A percentile compares a stretch with the other conserved stretches of the same genome.
These are phyloP conservation scores for Stemphylium beticola DNA, from an alignment of 2,329 filamentous ascomycete species.

Conservation along the genomic window DNA sequence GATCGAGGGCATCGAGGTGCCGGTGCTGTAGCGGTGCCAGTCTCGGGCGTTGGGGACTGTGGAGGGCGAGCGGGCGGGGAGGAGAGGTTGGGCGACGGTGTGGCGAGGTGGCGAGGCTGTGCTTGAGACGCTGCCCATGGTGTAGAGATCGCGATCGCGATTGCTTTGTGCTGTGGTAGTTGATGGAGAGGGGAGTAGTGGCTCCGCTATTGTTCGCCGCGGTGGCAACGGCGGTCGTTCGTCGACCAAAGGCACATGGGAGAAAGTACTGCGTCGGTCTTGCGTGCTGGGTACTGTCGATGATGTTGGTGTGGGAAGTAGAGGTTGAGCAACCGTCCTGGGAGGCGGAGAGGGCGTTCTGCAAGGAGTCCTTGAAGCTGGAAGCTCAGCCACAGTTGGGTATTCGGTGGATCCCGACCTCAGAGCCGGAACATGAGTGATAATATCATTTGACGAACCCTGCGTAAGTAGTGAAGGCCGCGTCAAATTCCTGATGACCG, in stretches of 20 bases:
- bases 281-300: conserved; percentile 33
- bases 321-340: conserved; percentile 36
- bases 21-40: conserved; percentile 28
- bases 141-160: conserved; percentile 27
- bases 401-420: conserved; percentile 27
- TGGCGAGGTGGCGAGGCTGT: conserved; percentile 20
- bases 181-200: conserved; percentile 40
- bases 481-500: conserved; percentile 40
- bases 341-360: conserved; percentile 22
- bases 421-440: conserved; percentile 40
- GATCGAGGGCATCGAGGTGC: conserved; percentile 43
- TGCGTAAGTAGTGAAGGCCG: conserved; percentile 24
- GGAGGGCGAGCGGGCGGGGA: conserved; percentile 41
- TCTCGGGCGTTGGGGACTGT: conserved; percentile 32
- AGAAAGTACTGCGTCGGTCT: conserved; percentile 29
- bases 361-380: conserved; percentile 18
- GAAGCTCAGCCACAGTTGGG: conserved; percentile 29
- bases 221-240: conserved; percentile 25
- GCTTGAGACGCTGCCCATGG: conserved; percentile 1
- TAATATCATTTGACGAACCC: conserved; percentile 30
- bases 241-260: conserved; percentile 35
- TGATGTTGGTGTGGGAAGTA: conserved; percentile 41
- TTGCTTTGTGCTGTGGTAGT: conserved; percentile 35
- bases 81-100: conserved; percentile 33
- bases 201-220: conserved; percentile 33